Base-by-base conservation (phyloP, 768 basidiomycete genomes). In the Pluteus cervinus region DNA sequence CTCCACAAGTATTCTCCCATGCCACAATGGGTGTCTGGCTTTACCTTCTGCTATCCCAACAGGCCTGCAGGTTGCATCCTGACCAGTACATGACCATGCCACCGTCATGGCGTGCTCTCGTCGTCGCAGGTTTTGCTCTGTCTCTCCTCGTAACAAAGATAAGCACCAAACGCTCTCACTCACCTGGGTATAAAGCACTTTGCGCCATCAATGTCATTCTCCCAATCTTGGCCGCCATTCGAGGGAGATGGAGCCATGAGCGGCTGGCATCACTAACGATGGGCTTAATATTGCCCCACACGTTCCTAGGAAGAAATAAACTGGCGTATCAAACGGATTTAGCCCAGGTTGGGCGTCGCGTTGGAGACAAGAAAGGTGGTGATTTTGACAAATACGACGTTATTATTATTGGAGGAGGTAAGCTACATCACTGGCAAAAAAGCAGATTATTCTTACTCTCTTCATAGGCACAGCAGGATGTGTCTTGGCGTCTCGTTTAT, bases 401-500 rank as follows among this genome's bases (percentile, higher is more conserved):
- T 17, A 39, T 39, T 15, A 32, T 39, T 18, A 18, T 39, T 7
- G 38, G 38, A 15, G 38, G 38, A 49, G 76, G 75, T 70, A 45
- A 11, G 53, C 39, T 34, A n/a, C n/a, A n/a, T n/a, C n/a, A n/a
- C n/a, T n/a, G n/a, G n/a, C n/a, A n/a, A n/a, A n/a, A n/a, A n/a
- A n/a, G n/a, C n/a, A n/a, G n/a, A n/a, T 36, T 28, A 11, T 28
- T 33, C 44, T 33, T 21, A 14, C 7, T 26, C 11, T 44, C 48
- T 12, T 43, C 42, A 14, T 43, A 73, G 78, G 79, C 7, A 80
- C 76, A 7, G 67, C 77, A 2, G 79, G 79, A 8, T 79, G 76
- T 48, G 77, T 72, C 7, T 61, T 81, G 7, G 79, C 78, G 9
- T 61, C 76, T 3, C 66, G 79, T 11, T 53, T 82, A 7, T 70